Conservation (phyloP, 352 stramenopile genomes). For the Phytopythium mirpurense region DNA sequence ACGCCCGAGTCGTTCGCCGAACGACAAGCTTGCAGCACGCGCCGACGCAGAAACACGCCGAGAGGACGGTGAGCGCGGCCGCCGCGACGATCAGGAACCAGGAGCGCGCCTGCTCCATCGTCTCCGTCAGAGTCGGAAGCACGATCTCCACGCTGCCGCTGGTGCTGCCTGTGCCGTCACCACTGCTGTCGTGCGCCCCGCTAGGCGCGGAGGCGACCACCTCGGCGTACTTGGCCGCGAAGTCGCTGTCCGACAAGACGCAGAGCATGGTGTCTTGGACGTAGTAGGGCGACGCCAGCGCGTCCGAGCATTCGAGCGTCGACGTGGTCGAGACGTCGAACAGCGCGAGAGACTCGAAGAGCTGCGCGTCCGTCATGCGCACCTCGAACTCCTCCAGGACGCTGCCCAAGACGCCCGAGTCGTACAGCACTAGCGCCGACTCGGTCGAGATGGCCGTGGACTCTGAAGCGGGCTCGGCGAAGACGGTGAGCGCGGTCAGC, state of each 20-base stretch:
- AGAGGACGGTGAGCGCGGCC: conserved; percentile 14
- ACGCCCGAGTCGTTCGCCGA: conserved; percentile 8
- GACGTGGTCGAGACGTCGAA: conserved; percentile 32
- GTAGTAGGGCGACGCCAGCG: conserved; percentile 17
- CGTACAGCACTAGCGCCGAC: conserved; percentile 1
- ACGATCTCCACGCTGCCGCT: conserved; percentile 13
- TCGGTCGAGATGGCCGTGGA: conserved; percentile 4
- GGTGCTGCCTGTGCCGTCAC: conserved; percentile 5
- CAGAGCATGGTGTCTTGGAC: conserved; percentile 40
- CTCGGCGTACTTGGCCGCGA: conserved; percentile 28
- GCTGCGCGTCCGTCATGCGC: conserved; percentile 22
- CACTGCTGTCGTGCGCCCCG: conserved; percentile 7
- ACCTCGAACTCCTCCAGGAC: conserved; percentile 37
- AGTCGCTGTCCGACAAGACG: conserved; percentile 30
- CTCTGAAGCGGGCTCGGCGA: conserved; percentile 4
- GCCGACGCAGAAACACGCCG: conserved; percentile 14
- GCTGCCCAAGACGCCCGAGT: conserved; percentile 5
- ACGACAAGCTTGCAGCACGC: conserved; percentile 17
- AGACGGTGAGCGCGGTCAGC: conserved; percentile 18
- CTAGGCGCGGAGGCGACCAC: conserved; percentile 18
- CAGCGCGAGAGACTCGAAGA: conserved; percentile 18
- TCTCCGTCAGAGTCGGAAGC: conserved; percentile 20
- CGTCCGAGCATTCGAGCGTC: conserved; percentile 28
- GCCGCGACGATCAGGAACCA: conserved; percentile 28
- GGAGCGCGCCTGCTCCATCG: conserved; percentile 22